These are phyloP conservation scores for Melampsora americana DNA, from an alignment of 1,284 basidiomycete species.

Conservation along the genomic window DNA sequence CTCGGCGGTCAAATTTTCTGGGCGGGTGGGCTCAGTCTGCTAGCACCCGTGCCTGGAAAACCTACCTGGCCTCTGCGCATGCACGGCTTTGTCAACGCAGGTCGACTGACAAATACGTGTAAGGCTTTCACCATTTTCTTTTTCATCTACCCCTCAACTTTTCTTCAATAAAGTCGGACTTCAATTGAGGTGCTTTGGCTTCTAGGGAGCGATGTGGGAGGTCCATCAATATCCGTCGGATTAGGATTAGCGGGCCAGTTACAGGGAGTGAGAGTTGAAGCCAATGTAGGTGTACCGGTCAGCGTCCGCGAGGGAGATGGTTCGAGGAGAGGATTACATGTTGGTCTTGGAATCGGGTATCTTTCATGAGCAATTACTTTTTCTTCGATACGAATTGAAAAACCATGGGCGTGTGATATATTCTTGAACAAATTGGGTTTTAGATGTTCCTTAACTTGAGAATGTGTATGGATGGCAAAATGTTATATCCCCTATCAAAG, in stretches of 20 bases:
- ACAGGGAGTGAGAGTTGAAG: slow-evolving; percentile 77
- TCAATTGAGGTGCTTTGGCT: neutral
- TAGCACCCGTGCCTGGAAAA: slow-evolving; percentile 73
- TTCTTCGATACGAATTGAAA: too few species aligned
- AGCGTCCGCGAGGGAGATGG: slow-evolving; percentile 74
- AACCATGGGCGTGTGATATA: too few species aligned
- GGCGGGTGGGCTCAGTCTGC: slow-evolving; percentile 73
- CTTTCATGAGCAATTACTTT: slow-evolving; percentile 49
- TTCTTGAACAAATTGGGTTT: too few species aligned
- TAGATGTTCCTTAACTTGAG: too few species aligned
- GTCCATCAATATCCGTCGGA: slow-evolving; percentile 69
- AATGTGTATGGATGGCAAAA: too few species aligned
- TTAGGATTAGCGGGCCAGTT: slow-evolving; percentile 86
- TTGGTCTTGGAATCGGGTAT: slow-evolving; percentile 86
- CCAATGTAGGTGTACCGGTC: slow-evolving; percentile 88
- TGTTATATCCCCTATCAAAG: too few species aligned
- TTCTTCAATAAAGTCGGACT: neutral
- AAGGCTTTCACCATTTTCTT: slow-evolving; percentile 49
- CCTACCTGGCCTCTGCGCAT: slow-evolving; percentile 83
- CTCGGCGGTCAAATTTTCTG: slow-evolving; percentile 86
- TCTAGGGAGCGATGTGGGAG: slow-evolving; percentile 29
- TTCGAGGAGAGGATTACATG: slow-evolving; percentile 74
- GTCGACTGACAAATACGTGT: slow-evolving; percentile 70
- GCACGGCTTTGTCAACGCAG: slow-evolving; percentile 81
- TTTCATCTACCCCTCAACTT: neutral